Evolutionary conservation across 495 filamentous ascomycete species (phyloP).

Genomic region (Penicillium maclennaniae): DNA sequence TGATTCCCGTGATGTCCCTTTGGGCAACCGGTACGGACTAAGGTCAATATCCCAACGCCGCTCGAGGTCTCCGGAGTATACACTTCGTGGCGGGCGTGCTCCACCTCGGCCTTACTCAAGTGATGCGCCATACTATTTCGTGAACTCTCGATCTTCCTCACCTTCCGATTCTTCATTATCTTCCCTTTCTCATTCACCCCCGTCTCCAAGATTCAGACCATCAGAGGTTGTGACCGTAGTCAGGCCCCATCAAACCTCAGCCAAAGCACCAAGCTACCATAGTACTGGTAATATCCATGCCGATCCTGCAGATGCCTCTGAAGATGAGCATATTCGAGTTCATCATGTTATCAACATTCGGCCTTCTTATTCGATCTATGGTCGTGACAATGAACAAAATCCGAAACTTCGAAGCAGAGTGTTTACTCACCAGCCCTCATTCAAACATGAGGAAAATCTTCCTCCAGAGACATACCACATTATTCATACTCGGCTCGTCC

Average conservation of each 20-base stretch:
- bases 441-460: neutral
- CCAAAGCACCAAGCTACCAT: neutral
- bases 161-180: neutral
- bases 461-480: neutral
- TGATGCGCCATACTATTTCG: neutral
- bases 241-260: neutral
- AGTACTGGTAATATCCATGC: neutral
- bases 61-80: too few relatives aligned
- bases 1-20: neutral
- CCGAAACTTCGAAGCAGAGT: neutral
- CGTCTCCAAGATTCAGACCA: neutral
- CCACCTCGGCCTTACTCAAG: too few relatives aligned
- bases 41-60: too few relatives aligned
- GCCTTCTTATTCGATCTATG: neutral
- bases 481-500: constrained; percentile 1
- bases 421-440: neutral
- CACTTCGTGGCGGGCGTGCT: too few relatives aligned
- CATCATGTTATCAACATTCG: neutral
- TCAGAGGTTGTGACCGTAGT: neutral
- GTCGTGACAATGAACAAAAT: neutral
- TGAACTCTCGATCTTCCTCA: neutral
- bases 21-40: too few relatives aligned
- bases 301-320: neutral
- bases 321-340: neutral
- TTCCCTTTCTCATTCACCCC: neutral